A percentile compares a stretch with the other conserved stretches of the same genome.
Evolutionary conservation across 805 yeast species (phyloP).

Genomic region (Hanseniaspora nectarophila): DNA sequence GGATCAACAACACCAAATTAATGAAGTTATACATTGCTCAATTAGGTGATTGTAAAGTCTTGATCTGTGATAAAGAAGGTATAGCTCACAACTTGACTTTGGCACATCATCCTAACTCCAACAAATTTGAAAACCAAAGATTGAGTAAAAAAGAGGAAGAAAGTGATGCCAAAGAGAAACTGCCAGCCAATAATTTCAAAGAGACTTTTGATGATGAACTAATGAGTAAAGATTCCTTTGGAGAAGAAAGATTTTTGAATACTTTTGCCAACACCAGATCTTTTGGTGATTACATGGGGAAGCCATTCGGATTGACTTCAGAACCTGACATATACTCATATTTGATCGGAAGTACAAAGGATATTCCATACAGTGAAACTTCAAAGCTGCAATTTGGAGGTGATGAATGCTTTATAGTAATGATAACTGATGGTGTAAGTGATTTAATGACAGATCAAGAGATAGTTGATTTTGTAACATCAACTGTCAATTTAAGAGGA

Average conservation of each 20-base stretch:
- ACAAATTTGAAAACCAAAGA: constrained; percentile 55
- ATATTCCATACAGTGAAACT: constrained; percentile 31
- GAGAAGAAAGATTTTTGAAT: constrained; percentile 69
- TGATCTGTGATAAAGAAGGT: constrained; percentile 73
- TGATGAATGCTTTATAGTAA: constrained; percentile 71
- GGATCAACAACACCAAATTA: constrained; percentile 49
- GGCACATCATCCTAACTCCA: constrained; percentile 79
- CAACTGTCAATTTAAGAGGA: constrained; percentile 51
- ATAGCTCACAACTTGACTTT: constrained; percentile 65
- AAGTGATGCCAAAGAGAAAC: neutral
- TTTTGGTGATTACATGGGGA: constrained; percentile 78
- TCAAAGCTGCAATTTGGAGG: constrained; percentile 49
- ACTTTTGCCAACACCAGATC: constrained; percentile 84
- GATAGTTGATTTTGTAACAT: constrained; percentile 69
- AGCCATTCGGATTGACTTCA: constrained; percentile 73
- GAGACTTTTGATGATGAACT: constrained; percentile 8
- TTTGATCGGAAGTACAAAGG: constrained; percentile 49
- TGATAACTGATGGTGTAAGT: constrained; percentile 81
- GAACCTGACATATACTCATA: constrained; percentile 78
- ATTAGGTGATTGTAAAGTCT: constrained; percentile 82
- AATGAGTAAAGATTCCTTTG: constrained; percentile 64
- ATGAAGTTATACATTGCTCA: constrained; percentile 70
- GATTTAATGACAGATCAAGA: constrained; percentile 79
- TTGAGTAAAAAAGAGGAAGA: constrained; percentile 37
- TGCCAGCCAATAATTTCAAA: neutral